Evolutionary conservation across 495 filamentous ascomycete genomes (phyloP).

Genomic region (Penicillium bovifimosum): DNA sequence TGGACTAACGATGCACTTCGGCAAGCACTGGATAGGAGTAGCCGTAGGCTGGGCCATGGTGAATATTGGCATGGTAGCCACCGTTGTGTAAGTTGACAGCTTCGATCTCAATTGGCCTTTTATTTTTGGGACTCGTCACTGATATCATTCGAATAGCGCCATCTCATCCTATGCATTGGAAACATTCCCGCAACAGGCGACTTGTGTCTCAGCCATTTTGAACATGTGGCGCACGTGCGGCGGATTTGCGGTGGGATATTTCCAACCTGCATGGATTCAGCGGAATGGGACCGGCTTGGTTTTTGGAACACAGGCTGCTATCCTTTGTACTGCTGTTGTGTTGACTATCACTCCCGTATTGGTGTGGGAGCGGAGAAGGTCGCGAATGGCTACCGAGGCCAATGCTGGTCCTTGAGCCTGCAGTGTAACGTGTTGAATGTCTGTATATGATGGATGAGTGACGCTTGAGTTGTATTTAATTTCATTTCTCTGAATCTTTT

Average conservation of each 20-base stretch:
- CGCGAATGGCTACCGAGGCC: background rate
- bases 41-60: constrained; percentile 40
- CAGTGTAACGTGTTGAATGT: background rate
- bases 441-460: background rate
- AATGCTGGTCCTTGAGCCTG: background rate
- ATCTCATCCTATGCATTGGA: constrained; percentile 40
- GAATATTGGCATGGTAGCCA: constrained; percentile 34
- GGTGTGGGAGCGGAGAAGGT: constrained; percentile 6
- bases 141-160: constrained; percentile 15
- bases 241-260: constrained; percentile 45
- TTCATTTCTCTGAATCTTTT: background rate
- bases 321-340: constrained; percentile 28
- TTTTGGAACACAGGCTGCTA: constrained; percentile 41
- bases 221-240: constrained; percentile 42
- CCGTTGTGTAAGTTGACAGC: constrained; percentile 27
- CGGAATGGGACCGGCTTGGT: constrained; percentile 36
- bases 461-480: background rate
- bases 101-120: background rate
- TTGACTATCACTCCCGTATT: constrained; percentile 32
- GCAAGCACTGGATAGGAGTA: constrained; percentile 35
- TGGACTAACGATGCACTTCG: constrained; percentile 31
- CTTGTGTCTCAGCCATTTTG: constrained; percentile 37
- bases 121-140: background rate
- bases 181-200: constrained; percentile 38
- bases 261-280: constrained; percentile 41